Evolutionary conservation across 2,329 filamentous ascomycete species (phyloP).

Genomic region (Pseudogymnoascus sp.): DNA sequence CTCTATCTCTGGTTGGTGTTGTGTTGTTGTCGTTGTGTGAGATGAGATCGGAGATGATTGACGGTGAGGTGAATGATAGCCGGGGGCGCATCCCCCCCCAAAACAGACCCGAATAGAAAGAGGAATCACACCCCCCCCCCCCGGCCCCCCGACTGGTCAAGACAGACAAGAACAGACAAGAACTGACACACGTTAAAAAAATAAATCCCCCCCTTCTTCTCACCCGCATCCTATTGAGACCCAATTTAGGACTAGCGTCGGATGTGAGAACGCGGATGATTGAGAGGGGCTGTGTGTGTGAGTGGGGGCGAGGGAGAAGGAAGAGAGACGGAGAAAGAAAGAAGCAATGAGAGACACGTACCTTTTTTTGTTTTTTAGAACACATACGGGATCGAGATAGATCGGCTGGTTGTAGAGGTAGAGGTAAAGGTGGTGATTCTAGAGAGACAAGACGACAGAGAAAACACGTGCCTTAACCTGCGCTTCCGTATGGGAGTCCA

Average conservation of each 20-base stretch:
- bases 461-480: too few species aligned
- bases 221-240: background rate
- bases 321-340: too few species aligned
- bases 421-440: too few species aligned
- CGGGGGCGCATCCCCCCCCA: too few species aligned
- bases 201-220: background rate
- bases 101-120: background rate
- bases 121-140: background rate
- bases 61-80: too few species aligned
- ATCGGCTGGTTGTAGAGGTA: too few species aligned
- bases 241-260: background rate
- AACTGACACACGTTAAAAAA: background rate
- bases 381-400: too few species aligned
- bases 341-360: too few species aligned
- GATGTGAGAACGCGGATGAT: background rate
- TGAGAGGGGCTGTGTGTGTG: background rate
- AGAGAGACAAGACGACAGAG: too few species aligned
- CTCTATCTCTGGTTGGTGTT: background rate
- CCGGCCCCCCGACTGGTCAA: background rate
- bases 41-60: background rate
- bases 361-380: too few species aligned
- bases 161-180: background rate
- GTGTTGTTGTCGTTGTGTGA: too few species aligned
- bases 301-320: background rate
- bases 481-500: too few species aligned